Percentiles rank a stretch among this genome's conserved stretches.
Conservation (phyloP, 225 moss, liverwort and hornwort genomes). For the Polytrichum commune region DNA sequence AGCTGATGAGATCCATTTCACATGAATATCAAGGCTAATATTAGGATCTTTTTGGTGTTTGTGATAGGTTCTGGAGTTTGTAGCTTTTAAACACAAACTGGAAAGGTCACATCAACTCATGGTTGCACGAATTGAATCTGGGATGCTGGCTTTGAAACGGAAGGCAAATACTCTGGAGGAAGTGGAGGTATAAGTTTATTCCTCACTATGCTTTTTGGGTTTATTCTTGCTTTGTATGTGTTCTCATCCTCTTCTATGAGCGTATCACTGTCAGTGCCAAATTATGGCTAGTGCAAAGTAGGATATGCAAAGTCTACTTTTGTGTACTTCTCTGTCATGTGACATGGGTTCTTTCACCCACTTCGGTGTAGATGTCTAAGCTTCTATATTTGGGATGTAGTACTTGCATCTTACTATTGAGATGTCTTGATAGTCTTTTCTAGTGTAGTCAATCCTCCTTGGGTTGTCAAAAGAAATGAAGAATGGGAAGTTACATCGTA, state of each 20-base stretch:
- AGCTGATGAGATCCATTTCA: background rate
- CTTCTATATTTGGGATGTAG: no score
- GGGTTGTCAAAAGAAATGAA: no score
- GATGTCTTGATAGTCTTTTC: no score
- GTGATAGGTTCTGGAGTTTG: conserved; percentile 82
- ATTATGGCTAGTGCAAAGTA: background rate
- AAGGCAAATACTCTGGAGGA: conserved; percentile 60
- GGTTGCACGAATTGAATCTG: conserved; percentile 72
- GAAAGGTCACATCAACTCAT: conserved; percentile 86
- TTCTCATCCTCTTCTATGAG: no score
- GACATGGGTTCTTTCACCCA: no score
- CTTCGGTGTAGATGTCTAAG: no score
- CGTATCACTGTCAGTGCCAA: background rate
- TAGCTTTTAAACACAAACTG: conserved; percentile 85
- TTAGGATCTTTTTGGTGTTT: background rate
- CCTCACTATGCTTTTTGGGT: background rate
- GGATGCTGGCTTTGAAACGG: conserved; percentile 66
- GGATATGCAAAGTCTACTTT: no score
- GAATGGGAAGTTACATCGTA: no score
- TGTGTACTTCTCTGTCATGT: no score
- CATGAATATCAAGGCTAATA: background rate
- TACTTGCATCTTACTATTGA: no score
- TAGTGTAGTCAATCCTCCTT: no score
- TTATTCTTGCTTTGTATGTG: no score
- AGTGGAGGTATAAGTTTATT: conserved; percentile 53